Base-by-base conservation (phyloP, 495 filamentous ascomycete species). In the Aspergillus egyptiacus region DNA sequence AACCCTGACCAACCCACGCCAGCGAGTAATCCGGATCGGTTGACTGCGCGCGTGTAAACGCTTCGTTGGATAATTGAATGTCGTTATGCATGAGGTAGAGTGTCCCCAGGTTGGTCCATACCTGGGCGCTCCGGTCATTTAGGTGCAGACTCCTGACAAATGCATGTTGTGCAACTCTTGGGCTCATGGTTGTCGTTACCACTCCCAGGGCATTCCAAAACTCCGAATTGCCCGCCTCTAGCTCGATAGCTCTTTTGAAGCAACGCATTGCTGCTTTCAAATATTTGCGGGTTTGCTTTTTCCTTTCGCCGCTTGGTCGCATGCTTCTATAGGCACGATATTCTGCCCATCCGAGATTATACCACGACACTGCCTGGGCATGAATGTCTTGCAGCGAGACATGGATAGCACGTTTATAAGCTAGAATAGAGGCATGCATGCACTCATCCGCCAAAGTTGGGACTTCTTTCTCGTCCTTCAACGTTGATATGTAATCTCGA, bases 121-220 rank as follows among this genome's bases (percentile, higher is more conserved):
- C 74, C 47, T 86, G 82, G 0, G 86, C 80, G 53, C 81, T 91
- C 53, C 74, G 70, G 57, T 97, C 94, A 61, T 97, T 94, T n/a
- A 99, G 72, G 62, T 91, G 85, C 14, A 99, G 67, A 55, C 88
- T 91, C 46, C 93, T 77, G n/a, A 96, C 86, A 54, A 99, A 87
- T 0, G 93, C 78, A 67, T 99, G 93, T 66, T 99, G 93, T 0
- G 94, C 82, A 2, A 97, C 86, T 48, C 85, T 84, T 0, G 89
- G 85, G 59, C 88, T 96, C 57, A 95, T 71, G 30, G 73, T 77
- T 34, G 84, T 87, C 2, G 93, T 97, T 13, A 86, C 87, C 6
- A 96, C 89, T 17, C 91, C 93, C 17, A 99, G 78, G 2, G 93
- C 81, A 63, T 96, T 96, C 93, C 93, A 99, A 65, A 97, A 99